These are phyloP conservation scores for Phlyctochytrium arcticum DNA, from an alignment of 192 early-diverging fungal genomes.

Conservation along the genomic window DNA sequence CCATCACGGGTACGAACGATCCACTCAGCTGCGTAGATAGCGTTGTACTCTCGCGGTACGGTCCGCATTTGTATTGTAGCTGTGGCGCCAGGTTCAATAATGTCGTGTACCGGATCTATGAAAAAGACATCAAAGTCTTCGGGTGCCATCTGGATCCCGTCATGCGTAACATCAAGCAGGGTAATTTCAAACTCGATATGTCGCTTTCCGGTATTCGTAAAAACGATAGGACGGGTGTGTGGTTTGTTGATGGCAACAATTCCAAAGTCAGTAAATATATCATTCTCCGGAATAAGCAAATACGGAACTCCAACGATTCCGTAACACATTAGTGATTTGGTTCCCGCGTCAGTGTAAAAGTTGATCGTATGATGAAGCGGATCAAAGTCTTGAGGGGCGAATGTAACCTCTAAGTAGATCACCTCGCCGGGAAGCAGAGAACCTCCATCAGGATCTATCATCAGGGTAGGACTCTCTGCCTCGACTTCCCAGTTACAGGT, in stretches of 20 bases:
- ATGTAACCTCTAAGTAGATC: constrained; percentile 40
- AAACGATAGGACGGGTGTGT: constrained; percentile 32
- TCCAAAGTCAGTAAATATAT: constrained; percentile 46
- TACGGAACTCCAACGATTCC: constrained; percentile 62
- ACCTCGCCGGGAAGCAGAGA: constrained; percentile 42
- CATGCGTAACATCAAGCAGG: constrained; percentile 30
- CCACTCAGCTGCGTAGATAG: constrained; percentile 40
- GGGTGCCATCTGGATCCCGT: constrained; percentile 27
- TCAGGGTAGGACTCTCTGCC: constrained; percentile 21
- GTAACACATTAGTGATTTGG: constrained; percentile 47
- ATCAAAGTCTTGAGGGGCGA: constrained; percentile 45
- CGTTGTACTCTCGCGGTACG: constrained; percentile 48
- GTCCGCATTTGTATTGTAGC: constrained; percentile 33
- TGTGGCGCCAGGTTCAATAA: constrained; percentile 34
- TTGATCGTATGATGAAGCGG: constrained; percentile 34
- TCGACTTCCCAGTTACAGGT: constrained; percentile 47
- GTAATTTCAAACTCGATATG: constrained; percentile 50
- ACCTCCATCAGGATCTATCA: constrained; percentile 36
- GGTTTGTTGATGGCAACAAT: constrained; percentile 50
- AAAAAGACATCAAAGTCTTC: constrained; percentile 61
- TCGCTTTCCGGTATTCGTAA: constrained; percentile 50
- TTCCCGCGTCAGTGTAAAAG: constrained; percentile 57
- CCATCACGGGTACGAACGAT: constrained; percentile 48
- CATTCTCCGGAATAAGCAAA: constrained; percentile 39
- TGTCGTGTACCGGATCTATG: constrained; percentile 44